These are phyloP conservation scores for Gyrodon tennesseensis DNA, from an alignment of 1,284 basidiomycete species.

Conservation along the genomic window DNA sequence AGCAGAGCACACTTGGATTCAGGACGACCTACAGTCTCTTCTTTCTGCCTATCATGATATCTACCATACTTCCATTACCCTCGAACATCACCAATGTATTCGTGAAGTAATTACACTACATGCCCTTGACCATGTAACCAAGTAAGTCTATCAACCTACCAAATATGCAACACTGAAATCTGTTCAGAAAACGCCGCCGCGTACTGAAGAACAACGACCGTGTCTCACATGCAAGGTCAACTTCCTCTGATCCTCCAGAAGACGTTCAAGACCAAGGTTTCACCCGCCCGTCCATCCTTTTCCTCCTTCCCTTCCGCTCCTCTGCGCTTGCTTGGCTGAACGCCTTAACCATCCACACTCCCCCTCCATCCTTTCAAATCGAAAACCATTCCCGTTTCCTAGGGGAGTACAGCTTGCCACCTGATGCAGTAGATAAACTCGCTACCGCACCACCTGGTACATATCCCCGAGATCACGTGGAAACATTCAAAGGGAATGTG, in stretches of 20 bases:
- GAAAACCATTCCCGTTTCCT: conserved; percentile 86
- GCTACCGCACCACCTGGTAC: conserved; percentile 67
- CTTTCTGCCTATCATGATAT: conserved; percentile 73
- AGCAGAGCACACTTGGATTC: conserved; percentile 57
- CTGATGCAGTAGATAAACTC: conserved; percentile 81
- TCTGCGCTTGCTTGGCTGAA: conserved; percentile 79
- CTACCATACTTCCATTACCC: conserved; percentile 63
- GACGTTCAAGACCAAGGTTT: conserved; percentile 97
- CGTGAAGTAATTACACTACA: conserved; percentile 75
- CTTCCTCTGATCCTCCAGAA: conserved; percentile 56
- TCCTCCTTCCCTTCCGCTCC: conserved; percentile 92
- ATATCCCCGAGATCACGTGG: conserved; percentile 88
- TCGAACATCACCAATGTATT: conserved; percentile 55
- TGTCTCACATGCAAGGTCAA: conserved; percentile 68
- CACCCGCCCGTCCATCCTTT: conserved; percentile 90
- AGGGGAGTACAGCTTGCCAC: conserved; percentile 80
- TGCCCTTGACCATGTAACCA: conserved; percentile 81
- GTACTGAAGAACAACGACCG: conserved; percentile 96
- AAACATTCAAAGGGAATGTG: conserved; percentile 95
- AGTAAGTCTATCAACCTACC: conserved; percentile 51
- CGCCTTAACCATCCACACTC: conserved; percentile 68
- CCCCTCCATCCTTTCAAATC: conserved; percentile 70
- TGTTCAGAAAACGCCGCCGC: conserved; percentile 78
- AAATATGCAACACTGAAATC: conserved; percentile 23
- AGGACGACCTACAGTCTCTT: conserved; percentile 64